Evolutionary conservation across 495 filamentous ascomycete genomes (phyloP).

Genomic region (Neurospora tetrasperma): DNA sequence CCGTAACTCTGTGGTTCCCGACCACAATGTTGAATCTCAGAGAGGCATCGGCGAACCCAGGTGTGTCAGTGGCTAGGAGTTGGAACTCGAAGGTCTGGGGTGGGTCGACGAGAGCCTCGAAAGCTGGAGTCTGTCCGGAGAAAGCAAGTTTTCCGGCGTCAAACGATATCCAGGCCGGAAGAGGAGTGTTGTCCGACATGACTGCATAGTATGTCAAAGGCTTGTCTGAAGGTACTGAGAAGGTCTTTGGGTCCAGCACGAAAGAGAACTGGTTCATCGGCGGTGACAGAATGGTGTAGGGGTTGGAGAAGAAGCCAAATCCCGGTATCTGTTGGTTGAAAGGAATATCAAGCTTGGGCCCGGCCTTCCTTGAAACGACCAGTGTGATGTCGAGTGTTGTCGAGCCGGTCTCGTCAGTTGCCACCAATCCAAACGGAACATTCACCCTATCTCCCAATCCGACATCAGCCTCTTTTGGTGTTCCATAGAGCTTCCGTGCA

Average conservation of each 20-base stretch:
- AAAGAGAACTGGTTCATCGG: slow-evolving; percentile 31
- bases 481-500: slow-evolving; percentile 54
- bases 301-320: slow-evolving; percentile 33
- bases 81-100: slow-evolving; percentile 65
- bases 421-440: slow-evolving; percentile 46
- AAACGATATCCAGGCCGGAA: slow-evolving; percentile 82
- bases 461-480: slow-evolving; percentile 45
- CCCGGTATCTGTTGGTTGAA: slow-evolving; percentile 26
- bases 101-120: slow-evolving; percentile 49
- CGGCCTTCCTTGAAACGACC: slow-evolving; percentile 45
- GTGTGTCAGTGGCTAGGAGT: slow-evolving; percentile 70
- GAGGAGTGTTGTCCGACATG: slow-evolving; percentile 62
- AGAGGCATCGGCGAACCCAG: slow-evolving; percentile 61
- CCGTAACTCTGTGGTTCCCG: slow-evolving; percentile 55
- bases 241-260: slow-evolving; percentile 28
- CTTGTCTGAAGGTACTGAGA: slow-evolving; percentile 17
- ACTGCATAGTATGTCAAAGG: slow-evolving; percentile 61
- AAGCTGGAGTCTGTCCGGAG: slow-evolving; percentile 58
- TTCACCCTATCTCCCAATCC: slow-evolving; percentile 37
- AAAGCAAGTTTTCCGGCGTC: slow-evolving; percentile 55
- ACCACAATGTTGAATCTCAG: slow-evolving; percentile 59
- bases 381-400: slow-evolving; percentile 49
- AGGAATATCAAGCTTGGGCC: slow-evolving; percentile 25
- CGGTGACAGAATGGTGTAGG: slow-evolving; percentile 26
- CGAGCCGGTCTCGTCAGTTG: slow-evolving; percentile 49